Evolutionary conservation across 2,329 filamentous ascomycete genomes (phyloP), one percentile per base, ranked within the genome.

Genomic region (Aspergillus costaricaensis): DNA sequence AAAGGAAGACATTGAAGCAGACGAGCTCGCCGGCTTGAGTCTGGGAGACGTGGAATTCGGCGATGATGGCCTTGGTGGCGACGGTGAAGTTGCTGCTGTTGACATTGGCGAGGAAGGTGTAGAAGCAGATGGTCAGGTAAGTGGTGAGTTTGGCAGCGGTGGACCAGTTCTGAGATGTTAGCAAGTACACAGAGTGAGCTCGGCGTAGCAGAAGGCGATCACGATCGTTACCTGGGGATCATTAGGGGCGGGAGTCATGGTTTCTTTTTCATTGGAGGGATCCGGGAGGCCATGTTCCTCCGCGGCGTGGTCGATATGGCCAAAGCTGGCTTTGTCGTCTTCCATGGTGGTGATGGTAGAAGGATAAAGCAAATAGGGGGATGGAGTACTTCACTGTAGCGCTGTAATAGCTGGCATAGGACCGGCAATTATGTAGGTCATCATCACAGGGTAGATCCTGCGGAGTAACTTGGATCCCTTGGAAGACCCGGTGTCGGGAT

Each of bases 61-160:
- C 65, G 32, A 66, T 61, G 1, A 78, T 65, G 3, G 73, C 68
- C 38, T 70, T 59, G 9, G 72, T 70, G 3, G 76, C 75, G 17
- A 77, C 73, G 10, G 74, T 76, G 64, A 77, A 77, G 53, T 76
- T 77, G 49, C 71, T 75, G 19, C 71, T 69, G 59, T 78, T 78
- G 55, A 76, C 70, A 52, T 75, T 76, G 58, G 76, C 74, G 7
- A 78, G 70, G 61, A 78, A 77, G 6, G 74, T 76, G 65, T 76
- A 78, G 56, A 72, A 70, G 62, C 76, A 77, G 50, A 77, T 71
- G 9, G 72, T 76, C 5, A 71, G 59, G 57, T 74, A 77, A 1
- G 74, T 77, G 23, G 55, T 62, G 9, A 67, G 48, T 53, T 65
- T 69, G 5, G 63, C 61, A 2, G 41, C 27, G 1, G 62, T 54